Base-by-base conservation (phyloP, 2,329 filamentous ascomycete genomes). In the Sporothrix variecibatus region DNA sequence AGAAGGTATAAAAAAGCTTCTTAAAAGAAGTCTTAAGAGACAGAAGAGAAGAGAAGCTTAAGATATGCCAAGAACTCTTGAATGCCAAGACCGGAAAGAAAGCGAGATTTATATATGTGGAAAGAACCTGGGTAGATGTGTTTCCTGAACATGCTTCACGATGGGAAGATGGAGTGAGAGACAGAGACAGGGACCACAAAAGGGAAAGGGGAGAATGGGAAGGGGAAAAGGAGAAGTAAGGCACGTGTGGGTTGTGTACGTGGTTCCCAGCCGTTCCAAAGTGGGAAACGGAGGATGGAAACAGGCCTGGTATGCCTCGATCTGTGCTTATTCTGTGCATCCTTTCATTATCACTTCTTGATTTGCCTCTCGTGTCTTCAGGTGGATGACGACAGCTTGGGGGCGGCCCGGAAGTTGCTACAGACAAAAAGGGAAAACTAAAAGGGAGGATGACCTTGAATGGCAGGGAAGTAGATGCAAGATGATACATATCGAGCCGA, bases 61-160 rank as follows among this genome's bases (percentile, higher is more conserved):
- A 38, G 38, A 64, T 2, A 64, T 34, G 70, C 62, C 62, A 65
- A 65, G 62, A 65, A 34, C 23, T 65, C n/a, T 34, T 62, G 9
- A 3, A 65, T 72, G 70, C 38, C 53, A 64, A 72, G 38, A 64
- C 46, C 43, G 40, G 64, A 68, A 51, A 31, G 6, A 31, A 46
- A 11, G 9, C 38, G 12, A 38, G 3, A 15, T 43, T n/a, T 60
- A 38, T 70, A 71, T 71, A 71, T 71, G 64, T 68, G 40, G n/a
- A n/a, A 60, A 71, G 60, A 71, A 31, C 68, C 60, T 51, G 68
- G 68, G 68, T 43, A 71, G 68, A n/a, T 20, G 7, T 60, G 3
- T 51, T 12, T 31, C 28, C 12, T 23, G 3, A 12, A 20, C 23
- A 2, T 31, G 43, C 20, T 43, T 28, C 38, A 17, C 62, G 38